A percentile compares a stretch with the other conserved stretches of the same genome.
Conservation (phyloP, 2,329 filamentous ascomycete genomes). For the Calonectria montana region DNA sequence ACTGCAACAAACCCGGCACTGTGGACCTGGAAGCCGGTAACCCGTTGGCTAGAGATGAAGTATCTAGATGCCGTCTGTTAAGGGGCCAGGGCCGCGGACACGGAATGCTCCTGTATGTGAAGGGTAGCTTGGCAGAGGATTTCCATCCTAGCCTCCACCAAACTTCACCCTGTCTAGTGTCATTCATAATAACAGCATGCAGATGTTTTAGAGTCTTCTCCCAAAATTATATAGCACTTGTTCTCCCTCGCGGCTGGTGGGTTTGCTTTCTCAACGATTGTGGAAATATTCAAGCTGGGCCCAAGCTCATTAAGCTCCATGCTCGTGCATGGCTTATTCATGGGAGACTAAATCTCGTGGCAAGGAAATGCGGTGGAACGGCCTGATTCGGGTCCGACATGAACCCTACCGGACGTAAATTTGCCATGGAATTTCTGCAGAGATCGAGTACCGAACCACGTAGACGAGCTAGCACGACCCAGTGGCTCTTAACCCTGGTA, state of each 20-base stretch:
- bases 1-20: slow-evolving; percentile 4
- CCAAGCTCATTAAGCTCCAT: not conserved
- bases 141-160: not conserved
- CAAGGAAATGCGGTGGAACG: not conserved
- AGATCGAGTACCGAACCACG: not conserved
- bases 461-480: not conserved
- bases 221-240: not conserved
- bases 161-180: not conserved
- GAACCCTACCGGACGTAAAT: not conserved
- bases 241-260: not conserved
- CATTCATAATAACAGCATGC: not conserved
- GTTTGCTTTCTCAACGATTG: too few relatives aligned
- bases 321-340: not conserved
- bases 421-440: not conserved
- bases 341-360: not conserved
- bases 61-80: not conserved
- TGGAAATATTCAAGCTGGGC: not conserved
- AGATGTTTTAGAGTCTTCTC: not conserved
- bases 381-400: not conserved
- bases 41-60: not conserved
- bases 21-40: slow-evolving; percentile 7
- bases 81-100: slow-evolving; percentile 2
- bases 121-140: not conserved
- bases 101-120: not conserved
- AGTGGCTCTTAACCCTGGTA: not conserved